Evolutionary conservation across 495 filamentous ascomycete species (phyloP), one percentile per base, ranked within the genome.

Genomic region (Neurospora sp.): DNA sequence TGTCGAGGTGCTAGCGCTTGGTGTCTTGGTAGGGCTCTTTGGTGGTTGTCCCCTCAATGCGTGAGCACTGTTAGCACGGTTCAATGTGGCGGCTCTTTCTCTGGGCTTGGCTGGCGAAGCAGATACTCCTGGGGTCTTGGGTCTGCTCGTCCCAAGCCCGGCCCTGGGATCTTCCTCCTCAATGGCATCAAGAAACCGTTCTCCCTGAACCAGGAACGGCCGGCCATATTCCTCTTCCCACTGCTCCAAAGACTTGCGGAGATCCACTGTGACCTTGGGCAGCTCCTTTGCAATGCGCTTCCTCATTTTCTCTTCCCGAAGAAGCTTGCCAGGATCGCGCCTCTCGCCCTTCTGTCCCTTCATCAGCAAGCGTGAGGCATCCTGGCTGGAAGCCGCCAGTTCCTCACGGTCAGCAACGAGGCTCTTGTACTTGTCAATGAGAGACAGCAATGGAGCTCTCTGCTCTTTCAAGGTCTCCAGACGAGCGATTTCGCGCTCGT

Each of bases 261-360:
- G 84, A 10, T 98, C 94, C 0, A 86, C 85, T 70, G 94, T 92
- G 18, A 99, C 85, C 81, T 96, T 98, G 7, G 96, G 96, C 59
- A 99, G 85, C 75, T 99, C 96, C 81, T 98, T 98, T 18, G 93
- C 86, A 72, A 98, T 97, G 37, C 94, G 86, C 87, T 98, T 99
- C 47, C 96, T 89, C 93, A 97, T 96, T 86, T 97, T 98, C 83
- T 99, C 96, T 78, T 99, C 96, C 35, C 96, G 88, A 39, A 99
- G 84, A n/a, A 99, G 85, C 80, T 96, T 93, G 38, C 93, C 94
- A 0, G 96, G 96, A 80, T 99, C 96, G 76, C 96, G 91, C 77
- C 89, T 90, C 80, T 97, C 94, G 69, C 94, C 92, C 82, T 95
- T 97, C 71, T 90, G 89, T 3, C 94, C 94, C 45, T 94, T 92